Evolutionary conservation across 2,329 filamentous ascomycete species (phyloP).

Genomic region (Lachnellula willkommii): DNA sequence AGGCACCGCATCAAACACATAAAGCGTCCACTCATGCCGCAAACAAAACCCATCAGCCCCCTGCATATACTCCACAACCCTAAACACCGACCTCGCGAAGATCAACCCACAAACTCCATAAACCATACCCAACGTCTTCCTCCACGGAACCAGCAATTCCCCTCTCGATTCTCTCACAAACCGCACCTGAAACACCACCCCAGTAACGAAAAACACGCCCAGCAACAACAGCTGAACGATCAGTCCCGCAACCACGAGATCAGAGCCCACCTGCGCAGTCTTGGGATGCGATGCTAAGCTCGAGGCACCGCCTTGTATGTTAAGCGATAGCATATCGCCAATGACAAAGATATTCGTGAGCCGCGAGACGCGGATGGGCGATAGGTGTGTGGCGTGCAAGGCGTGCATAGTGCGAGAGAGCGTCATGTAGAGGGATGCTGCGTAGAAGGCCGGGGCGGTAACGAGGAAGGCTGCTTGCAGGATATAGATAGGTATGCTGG

Average conservation of each 20-base stretch:
- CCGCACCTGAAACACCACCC: constrained; percentile 26
- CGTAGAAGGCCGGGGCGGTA: constrained; percentile 35
- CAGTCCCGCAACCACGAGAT: constrained; percentile 50
- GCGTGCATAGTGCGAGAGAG: constrained; percentile 18
- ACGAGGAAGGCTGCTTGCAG: constrained; percentile 33
- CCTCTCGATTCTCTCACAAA: neutral
- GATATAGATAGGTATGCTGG: constrained; percentile 28
- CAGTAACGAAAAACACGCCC: constrained; percentile 46
- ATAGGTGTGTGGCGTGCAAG: constrained; percentile 31
- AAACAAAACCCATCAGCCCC: constrained; percentile 40
- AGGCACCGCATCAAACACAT: constrained; percentile 40
- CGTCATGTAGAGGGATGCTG: constrained; percentile 30
- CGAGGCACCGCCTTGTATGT: constrained; percentile 39
- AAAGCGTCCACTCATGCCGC: constrained; percentile 34
- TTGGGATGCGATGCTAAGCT: constrained; percentile 28
- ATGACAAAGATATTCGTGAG: constrained; percentile 26
- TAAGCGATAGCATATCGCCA: constrained; percentile 48
- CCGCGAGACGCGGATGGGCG: constrained; percentile 36
- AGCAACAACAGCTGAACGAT: constrained; percentile 54
- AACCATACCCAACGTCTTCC: constrained; percentile 36
- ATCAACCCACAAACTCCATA: constrained; percentile 41
- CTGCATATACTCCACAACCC: constrained; percentile 43
- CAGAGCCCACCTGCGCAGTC: constrained; percentile 36
- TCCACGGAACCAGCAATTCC: constrained; percentile 20
- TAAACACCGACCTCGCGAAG: constrained; percentile 40